These are phyloP conservation scores for Allium cepa DNA, from an alignment of 106 monocot genomes.

Conservation along the genomic window DNA sequence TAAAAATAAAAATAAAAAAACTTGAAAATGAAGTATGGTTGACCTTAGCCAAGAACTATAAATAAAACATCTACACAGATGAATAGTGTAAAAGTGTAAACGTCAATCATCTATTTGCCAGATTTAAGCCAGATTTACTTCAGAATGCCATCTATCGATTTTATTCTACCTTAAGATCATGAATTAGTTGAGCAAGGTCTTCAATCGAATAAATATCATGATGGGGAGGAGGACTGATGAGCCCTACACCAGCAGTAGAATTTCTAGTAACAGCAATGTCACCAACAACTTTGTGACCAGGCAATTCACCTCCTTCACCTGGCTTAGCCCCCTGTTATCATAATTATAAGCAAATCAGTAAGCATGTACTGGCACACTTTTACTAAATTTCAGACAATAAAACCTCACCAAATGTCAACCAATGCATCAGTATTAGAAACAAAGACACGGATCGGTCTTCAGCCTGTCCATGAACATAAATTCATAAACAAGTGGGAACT, in stretches of 20 bases:
- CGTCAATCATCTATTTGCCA: no score
- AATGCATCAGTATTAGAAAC: slow-evolving; percentile 5
- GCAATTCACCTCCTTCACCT: slow-evolving; percentile 99
- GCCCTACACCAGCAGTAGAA: slow-evolving; percentile 96
- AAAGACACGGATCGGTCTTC: neutral
- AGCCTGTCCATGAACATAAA: slow-evolving; percentile 79
- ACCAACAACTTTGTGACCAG: slow-evolving; percentile 96
- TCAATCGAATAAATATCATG: slow-evolving; percentile 99
- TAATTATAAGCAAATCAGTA: slow-evolving; percentile 9
- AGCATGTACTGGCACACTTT: slow-evolving; percentile 18
- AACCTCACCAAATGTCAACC: slow-evolving; percentile 60
- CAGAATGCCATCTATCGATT: no score
- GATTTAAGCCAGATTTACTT: neutral
- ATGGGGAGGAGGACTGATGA: slow-evolving; percentile 97
- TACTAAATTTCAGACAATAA: slow-evolving; percentile 40
- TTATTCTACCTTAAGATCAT: slow-evolving; percentile 84
- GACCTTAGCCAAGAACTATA: no score
- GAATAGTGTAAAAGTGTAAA: no score
- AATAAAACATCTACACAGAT: neutral
- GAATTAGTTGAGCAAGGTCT: slow-evolving; percentile 95
- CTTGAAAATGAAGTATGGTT: neutral
- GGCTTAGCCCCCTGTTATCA: slow-evolving; percentile 87
- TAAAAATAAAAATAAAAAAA: no score
- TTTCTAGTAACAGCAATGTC: slow-evolving; percentile 98
- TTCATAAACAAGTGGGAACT: slow-evolving; percentile 60